Evolutionary conservation across 305 asterid species (phyloP).

Genomic region (Nicotiana rustica): DNA sequence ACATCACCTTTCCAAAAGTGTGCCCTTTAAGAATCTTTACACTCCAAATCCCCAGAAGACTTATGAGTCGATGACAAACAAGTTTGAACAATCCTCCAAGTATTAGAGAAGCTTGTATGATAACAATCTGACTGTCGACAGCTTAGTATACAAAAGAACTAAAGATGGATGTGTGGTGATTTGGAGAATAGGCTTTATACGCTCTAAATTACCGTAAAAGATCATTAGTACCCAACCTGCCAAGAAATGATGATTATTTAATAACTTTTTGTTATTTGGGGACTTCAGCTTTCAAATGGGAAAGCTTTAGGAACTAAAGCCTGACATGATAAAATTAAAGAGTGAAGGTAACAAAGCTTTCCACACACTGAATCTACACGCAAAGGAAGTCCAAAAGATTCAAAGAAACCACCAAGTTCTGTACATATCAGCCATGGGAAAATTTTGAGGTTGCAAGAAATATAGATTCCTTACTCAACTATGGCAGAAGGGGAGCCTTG

Average conservation of each 20-base stretch:
- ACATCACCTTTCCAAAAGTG: neutral
- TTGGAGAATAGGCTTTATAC: neutral
- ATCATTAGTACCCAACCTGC: slow-evolving; percentile 1
- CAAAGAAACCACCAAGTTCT: neutral
- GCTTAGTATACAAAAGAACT: neutral
- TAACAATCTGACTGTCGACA: neutral
- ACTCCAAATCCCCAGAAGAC: slow-evolving; percentile 4
- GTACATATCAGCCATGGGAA: neutral
- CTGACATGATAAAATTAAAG: slow-evolving; percentile 9
- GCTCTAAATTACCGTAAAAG: slow-evolving; percentile 1
- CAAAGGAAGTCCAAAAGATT: neutral
- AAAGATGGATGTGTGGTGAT: neutral
- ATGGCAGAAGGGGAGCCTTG: neutral
- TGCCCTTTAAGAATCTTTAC: slow-evolving; percentile 4
- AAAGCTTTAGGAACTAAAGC: neutral
- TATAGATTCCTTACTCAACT: neutral
- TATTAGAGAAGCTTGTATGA: neutral
- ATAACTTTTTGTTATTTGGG: neutral
- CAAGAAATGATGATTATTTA: neutral
- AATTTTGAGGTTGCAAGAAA: neutral
- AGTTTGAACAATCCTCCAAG: slow-evolving; percentile 12
- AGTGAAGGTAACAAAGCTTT: neutral
- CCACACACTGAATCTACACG: neutral
- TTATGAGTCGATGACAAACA: neutral
- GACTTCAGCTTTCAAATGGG: neutral